Conservation (phyloP, 768 basidiomycete species). For the Tephrocybe sp. region DNA sequence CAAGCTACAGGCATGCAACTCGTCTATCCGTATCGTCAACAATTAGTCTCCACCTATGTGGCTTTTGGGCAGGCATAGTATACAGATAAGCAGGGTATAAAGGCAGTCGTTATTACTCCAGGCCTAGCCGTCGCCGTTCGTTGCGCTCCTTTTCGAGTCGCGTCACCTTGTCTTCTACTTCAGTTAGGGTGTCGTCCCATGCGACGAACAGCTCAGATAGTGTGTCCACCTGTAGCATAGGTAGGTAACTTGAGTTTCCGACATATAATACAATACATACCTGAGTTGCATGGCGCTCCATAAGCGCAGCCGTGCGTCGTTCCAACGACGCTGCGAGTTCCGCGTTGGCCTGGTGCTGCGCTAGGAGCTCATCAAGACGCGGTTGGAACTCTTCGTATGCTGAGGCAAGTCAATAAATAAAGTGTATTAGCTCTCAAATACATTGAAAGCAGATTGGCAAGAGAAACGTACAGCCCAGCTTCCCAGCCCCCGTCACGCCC, state of each 20-base stretch:
- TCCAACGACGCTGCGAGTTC: constrained; percentile 62
- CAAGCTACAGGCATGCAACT: too few species aligned
- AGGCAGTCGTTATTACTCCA: constrained; percentile 33
- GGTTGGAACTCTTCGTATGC: constrained; percentile 58
- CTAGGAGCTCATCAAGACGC: constrained; percentile 61
- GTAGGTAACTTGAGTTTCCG: not conserved
- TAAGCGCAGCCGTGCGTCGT: constrained; percentile 58
- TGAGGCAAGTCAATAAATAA: constrained; percentile 38
- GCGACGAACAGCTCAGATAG: constrained; percentile 83
- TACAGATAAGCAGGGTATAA: not conserved
- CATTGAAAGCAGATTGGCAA: not conserved
- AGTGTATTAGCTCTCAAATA: not conserved
- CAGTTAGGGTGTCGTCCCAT: constrained; percentile 79
- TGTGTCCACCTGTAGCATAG: constrained; percentile 63
- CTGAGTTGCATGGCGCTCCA: constrained; percentile 71
- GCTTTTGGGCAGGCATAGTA: too few species aligned
- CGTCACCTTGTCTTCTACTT: constrained; percentile 59
- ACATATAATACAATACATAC: constrained; percentile 39
- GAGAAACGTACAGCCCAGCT: constrained; percentile 51
- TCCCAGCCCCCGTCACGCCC: constrained; percentile 72
- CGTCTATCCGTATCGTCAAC: too few species aligned
- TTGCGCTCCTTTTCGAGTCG: constrained; percentile 60
- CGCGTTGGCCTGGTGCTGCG: constrained; percentile 60
- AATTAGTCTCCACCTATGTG: too few species aligned
- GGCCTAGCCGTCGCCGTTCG: constrained; percentile 62